Conservation (phyloP, 768 basidiomycete species). For the Myochromella boudieri region DNA sequence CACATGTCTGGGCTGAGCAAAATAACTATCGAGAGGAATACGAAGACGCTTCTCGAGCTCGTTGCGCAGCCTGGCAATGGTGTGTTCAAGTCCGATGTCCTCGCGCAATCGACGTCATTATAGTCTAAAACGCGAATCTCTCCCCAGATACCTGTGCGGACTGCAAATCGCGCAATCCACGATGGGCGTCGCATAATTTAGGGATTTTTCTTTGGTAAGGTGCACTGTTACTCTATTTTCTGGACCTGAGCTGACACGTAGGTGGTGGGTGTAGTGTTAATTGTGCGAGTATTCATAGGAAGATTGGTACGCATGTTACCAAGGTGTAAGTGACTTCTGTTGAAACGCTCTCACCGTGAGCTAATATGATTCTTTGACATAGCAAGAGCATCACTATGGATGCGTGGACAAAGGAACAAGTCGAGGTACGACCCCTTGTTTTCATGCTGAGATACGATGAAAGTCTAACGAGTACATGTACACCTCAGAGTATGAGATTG, state of each 20-base stretch:
- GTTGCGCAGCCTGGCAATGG: conserved; percentile 79
- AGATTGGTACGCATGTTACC: conserved; percentile 90
- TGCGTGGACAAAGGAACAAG: conserved; percentile 85
- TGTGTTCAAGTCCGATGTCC: conserved; percentile 28
- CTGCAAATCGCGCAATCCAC: conserved; percentile 81
- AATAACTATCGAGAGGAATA: conserved; percentile 63
- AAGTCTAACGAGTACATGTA: conserved; percentile 8
- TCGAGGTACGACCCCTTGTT: conserved; percentile 60
- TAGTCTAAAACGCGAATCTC: conserved; percentile 10
- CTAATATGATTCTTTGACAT: conserved; percentile 4
- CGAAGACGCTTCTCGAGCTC: conserved; percentile 67
- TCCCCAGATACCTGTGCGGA: conserved; percentile 83
- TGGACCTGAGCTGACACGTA: no score
- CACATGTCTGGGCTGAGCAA: conserved; percentile 50
- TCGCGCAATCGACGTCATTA: conserved; percentile 10
- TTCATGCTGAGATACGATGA: conserved; percentile 12
- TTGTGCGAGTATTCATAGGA: conserved; percentile 91
- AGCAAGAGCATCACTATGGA: conserved; percentile 93
- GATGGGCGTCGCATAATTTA: conserved; percentile 89
- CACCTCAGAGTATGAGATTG: conserved; percentile 65
- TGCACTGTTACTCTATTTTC: background rate
- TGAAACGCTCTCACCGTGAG: background rate
- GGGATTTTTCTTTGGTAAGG: conserved; percentile 86
- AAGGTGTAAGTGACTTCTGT: conserved; percentile 83
- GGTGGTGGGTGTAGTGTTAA: conserved; percentile 50